Percentiles rank a stretch among this genome's conserved stretches.
Conservation (phyloP, 352 stramenopile genomes). For the Aphanomyces stellatus region DNA sequence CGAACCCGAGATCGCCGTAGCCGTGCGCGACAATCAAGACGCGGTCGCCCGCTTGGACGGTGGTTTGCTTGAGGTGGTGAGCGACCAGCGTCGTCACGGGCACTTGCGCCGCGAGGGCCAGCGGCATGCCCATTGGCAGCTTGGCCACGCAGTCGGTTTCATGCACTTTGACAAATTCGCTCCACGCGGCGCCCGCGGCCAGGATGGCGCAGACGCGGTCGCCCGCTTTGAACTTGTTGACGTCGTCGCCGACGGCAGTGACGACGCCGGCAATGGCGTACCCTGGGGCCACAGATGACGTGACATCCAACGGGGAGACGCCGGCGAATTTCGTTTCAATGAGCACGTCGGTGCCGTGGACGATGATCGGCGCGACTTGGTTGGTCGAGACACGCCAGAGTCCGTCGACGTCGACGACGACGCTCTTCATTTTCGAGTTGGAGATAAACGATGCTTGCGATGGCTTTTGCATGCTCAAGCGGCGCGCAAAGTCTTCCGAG, state of each 20-base stretch:
- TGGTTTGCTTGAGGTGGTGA: background rate
- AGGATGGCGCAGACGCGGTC: constrained; percentile 19
- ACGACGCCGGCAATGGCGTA: constrained; percentile 3
- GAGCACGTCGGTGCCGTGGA: background rate
- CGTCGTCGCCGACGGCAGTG: background rate
- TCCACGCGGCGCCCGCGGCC: background rate
- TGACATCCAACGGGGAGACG: constrained; percentile 10
- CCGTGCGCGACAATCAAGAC: constrained; percentile 2
- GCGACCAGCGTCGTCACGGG: constrained; percentile 3
- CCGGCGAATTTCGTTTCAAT: constrained; percentile 19
- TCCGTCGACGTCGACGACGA: background rate
- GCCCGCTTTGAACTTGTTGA: background rate
- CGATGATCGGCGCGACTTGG: background rate
- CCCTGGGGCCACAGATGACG: background rate
- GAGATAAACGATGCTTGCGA: constrained; percentile 14
- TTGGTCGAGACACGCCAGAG: background rate
- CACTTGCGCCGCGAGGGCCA: constrained; percentile 4
- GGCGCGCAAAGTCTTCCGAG: constrained; percentile 7
- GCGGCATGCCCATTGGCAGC: constrained; percentile 11
- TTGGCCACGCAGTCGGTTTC: constrained; percentile 3
- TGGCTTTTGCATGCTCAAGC: background rate
- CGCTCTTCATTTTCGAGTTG: constrained; percentile 13
- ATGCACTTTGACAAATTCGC: constrained; percentile 13
- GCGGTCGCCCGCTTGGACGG: constrained; percentile 1
- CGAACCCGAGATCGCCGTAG: constrained; percentile 14